Percentiles rank a stretch among this genome's conserved stretches.
Evolutionary conservation across 768 basidiomycete genomes (phyloP).

Genomic region (Lactarius vividus): DNA sequence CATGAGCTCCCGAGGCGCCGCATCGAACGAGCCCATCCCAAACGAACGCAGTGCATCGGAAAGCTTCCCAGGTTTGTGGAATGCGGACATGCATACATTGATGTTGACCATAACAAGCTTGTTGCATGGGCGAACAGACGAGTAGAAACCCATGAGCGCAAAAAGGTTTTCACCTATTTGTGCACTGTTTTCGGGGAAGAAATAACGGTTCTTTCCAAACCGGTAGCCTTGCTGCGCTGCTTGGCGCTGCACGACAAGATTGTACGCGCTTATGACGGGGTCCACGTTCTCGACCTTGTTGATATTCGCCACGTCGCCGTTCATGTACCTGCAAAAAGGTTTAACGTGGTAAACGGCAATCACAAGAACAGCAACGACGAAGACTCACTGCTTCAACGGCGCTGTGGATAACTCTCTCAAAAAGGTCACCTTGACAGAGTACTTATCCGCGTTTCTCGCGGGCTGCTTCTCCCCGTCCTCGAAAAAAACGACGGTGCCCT

Average conservation of each 20-base stretch:
- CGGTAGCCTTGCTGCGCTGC: conserved; percentile 55
- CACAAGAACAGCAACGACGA: not conserved
- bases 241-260: conserved; percentile 58
- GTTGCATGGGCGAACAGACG: conserved; percentile 48
- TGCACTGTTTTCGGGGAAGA: conserved; percentile 43
- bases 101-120: conserved; percentile 54
- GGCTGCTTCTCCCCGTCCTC: conserved; percentile 43
- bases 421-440: conserved; percentile 39
- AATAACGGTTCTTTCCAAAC: conserved; percentile 65
- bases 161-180: conserved; percentile 41
- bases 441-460: conserved; percentile 39
- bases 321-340: conserved; percentile 48
- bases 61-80: conserved; percentile 59
- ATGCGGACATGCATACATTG: conserved; percentile 53
- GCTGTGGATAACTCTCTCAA: conserved; percentile 34
- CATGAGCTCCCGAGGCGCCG: conserved; percentile 47
- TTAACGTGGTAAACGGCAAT: not conserved
- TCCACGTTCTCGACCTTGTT: conserved; percentile 47
- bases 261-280: conserved; percentile 61
- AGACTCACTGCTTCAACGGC: conserved; percentile 37
- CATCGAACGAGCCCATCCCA: conserved; percentile 39
- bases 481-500: conserved; percentile 36
- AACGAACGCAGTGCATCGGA: conserved; percentile 57
- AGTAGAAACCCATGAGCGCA: conserved; percentile 50
- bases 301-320: conserved; percentile 52